Evolutionary conservation across 805 yeast species (phyloP).

Genomic region (Pichia phayaonensis): DNA sequence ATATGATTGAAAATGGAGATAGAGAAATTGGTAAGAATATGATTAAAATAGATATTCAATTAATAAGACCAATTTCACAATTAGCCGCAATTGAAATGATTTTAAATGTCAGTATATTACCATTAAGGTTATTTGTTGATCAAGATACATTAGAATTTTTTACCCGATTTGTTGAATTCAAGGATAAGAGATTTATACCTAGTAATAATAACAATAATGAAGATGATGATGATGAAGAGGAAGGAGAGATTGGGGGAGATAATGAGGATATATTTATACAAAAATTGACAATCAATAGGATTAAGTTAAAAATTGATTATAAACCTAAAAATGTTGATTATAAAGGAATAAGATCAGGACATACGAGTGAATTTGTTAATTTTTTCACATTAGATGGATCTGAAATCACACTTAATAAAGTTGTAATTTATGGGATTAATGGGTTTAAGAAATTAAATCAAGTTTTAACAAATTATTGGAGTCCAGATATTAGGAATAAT

Average conservation of each 20-base stretch:
- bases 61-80: slow-evolving; percentile 54
- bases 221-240: too few species aligned
- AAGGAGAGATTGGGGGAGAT: slow-evolving; percentile 33
- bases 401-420: slow-evolving; percentile 52
- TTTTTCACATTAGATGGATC: slow-evolving; percentile 87
- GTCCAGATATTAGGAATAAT: slow-evolving; percentile 76
- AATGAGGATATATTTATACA: slow-evolving; percentile 67
- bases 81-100: slow-evolving; percentile 65
- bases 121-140: slow-evolving; percentile 78
- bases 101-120: slow-evolving; percentile 49
- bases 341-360: slow-evolving; percentile 79
- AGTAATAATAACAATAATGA: too few species aligned
- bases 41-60: slow-evolving; percentile 44
- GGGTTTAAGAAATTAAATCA: slow-evolving; percentile 60
- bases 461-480: slow-evolving; percentile 65
- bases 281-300: slow-evolving; percentile 51
- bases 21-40: slow-evolving; percentile 64
- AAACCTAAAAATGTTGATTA: slow-evolving; percentile 87
- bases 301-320: slow-evolving; percentile 71
- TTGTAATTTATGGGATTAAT: slow-evolving; percentile 63
- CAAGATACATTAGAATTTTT: slow-evolving; percentile 89
- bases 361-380: slow-evolving; percentile 78
- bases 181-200: slow-evolving; percentile 58
- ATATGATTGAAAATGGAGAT: slow-evolving; percentile 61
- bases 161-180: slow-evolving; percentile 73